phyloP scores from a whole-genome alignment of 148 eudicot genomes.

The Rhododendron simsii region DNA sequence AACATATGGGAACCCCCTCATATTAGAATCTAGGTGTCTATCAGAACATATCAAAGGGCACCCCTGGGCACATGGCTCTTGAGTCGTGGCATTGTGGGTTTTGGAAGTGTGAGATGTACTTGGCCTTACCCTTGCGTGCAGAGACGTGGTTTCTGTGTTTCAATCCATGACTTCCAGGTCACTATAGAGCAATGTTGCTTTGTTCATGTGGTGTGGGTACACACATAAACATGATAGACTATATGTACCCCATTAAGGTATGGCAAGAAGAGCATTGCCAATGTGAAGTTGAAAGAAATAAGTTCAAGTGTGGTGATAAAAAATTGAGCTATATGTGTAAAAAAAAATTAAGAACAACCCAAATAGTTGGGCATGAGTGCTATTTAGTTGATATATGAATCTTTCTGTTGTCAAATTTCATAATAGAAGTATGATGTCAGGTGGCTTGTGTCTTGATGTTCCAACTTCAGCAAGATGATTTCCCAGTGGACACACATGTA shows the following conservation, averaged over 20 bases:
- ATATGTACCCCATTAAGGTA: neutral
- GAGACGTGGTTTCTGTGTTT: neutral
- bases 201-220: neutral
- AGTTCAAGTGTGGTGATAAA: neutral
- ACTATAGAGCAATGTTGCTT: neutral
- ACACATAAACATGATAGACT: neutral
- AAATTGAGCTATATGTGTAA: neutral
- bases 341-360: neutral
- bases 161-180: neutral
- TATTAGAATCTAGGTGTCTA: neutral
- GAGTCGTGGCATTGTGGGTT: neutral
- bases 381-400: neutral
- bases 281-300: neutral
- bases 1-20: neutral
- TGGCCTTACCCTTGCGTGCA: neutral
- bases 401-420: neutral
- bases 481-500: constrained; percentile 93
- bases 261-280: neutral
- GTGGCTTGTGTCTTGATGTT: constrained; percentile 90
- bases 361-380: neutral
- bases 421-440: constrained; percentile 37
- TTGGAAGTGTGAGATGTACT: neutral
- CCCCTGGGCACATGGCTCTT: neutral
- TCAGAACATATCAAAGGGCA: neutral
- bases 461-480: constrained; percentile 72